These are phyloP conservation scores for Saururus chinensis DNA, from an alignment of 164 flowering plant genomes.

Conservation along the genomic window DNA sequence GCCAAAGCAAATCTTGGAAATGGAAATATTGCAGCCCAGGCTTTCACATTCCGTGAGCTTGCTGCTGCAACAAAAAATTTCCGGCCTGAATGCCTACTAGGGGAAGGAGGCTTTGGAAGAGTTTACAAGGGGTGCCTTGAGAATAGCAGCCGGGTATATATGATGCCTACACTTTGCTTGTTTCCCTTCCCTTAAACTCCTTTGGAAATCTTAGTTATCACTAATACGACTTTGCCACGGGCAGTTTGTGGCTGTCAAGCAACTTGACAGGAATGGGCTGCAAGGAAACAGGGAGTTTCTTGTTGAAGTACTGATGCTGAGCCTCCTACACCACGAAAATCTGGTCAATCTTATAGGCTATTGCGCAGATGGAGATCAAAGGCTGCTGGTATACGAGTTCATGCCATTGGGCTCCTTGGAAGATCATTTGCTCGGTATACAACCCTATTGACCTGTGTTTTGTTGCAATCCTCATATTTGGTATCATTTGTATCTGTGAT, in stretches of 20 bases:
- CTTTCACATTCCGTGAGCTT: conserved; percentile 24
- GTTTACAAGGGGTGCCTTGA: conserved; percentile 26
- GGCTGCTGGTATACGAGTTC: conserved; percentile 28
- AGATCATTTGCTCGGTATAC: conserved; percentile 28
- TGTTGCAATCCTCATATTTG: neutral
- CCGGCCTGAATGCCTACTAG: conserved; percentile 20
- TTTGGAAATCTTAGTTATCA: neutral
- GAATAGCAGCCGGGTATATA: conserved; percentile 16
- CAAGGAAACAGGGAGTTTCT: conserved; percentile 31
- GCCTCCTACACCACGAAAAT: conserved; percentile 28
- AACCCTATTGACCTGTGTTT: neutral
- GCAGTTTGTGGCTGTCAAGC: conserved; percentile 28
- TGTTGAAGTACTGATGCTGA: conserved; percentile 25
- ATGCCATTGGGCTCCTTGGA: conserved; percentile 29
- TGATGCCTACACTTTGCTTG: too few species aligned
- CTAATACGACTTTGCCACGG: conserved; percentile 3
- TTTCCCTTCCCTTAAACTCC: neutral
- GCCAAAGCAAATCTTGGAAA: conserved; percentile 11
- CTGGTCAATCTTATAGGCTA: conserved; percentile 30
- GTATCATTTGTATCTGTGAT: neutral
- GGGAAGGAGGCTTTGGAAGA: conserved; percentile 32
- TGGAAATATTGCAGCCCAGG: conserved; percentile 28
- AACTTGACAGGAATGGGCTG: conserved; percentile 28
- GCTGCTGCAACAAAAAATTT: conserved; percentile 28
- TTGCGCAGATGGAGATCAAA: conserved; percentile 35